Percentiles rank a stretch among this genome's conserved stretches.
phyloP scores from a whole-genome alignment of 108 stramenopile species.

The Stephanodiscus minutulus region DNA sequence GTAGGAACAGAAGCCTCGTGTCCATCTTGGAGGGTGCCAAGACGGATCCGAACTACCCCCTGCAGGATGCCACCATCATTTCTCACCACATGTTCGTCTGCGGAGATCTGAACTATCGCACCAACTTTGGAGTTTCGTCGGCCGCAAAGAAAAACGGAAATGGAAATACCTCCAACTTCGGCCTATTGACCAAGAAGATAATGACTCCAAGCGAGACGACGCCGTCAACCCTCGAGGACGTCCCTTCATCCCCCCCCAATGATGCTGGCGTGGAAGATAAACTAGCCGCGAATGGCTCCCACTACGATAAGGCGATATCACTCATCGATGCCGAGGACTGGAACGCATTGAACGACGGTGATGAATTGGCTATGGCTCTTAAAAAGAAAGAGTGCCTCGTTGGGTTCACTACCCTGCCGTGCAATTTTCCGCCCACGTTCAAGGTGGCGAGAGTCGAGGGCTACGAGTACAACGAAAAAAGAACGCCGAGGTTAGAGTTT shows the following conservation, averaged over 20 bases:
- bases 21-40: slow-evolving; percentile 49
- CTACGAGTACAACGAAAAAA: slow-evolving; percentile 60
- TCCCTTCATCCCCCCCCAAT: background rate
- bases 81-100: slow-evolving; percentile 59
- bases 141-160: background rate
- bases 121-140: slow-evolving; percentile 14
- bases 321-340: slow-evolving; percentile 46
- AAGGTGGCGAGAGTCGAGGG: slow-evolving; percentile 53
- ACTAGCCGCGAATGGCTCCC: slow-evolving; percentile 39
- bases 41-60: slow-evolving; percentile 34
- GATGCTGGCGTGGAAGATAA: slow-evolving; percentile 10
- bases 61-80: slow-evolving; percentile 54
- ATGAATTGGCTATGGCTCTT: slow-evolving; percentile 49
- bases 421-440: slow-evolving; percentile 68
- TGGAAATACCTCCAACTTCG: background rate
- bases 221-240: too few relatives aligned
- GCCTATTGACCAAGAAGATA: slow-evolving; percentile 2
- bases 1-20: slow-evolving; percentile 41
- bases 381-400: slow-evolving; percentile 50
- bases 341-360: slow-evolving; percentile 40
- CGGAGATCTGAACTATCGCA: slow-evolving; percentile 58
- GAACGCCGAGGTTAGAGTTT: slow-evolving; percentile 58
- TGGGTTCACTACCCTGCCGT: slow-evolving; percentile 54
- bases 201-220: background rate
- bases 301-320: slow-evolving; percentile 34